Base-by-base conservation (phyloP, 2,329 filamentous ascomycete species). In the Paracamarosporium sp. region DNA sequence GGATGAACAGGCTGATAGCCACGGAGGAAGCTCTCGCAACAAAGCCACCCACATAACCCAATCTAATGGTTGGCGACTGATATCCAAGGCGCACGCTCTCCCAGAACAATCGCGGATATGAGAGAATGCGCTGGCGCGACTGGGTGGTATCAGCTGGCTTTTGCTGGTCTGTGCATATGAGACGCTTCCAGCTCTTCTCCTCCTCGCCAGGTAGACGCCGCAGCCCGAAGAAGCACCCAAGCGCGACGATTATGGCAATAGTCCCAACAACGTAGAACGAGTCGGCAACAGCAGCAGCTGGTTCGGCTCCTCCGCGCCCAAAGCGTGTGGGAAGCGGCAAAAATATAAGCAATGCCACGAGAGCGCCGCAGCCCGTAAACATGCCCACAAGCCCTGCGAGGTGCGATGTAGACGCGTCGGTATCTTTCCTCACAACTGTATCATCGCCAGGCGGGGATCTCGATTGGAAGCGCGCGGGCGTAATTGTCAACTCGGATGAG, bases 21-120 rank as follows among this genome's bases (percentile, higher is more conserved):
- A 99, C 95, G 0, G 93, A 97, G 0, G 93, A 97, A 7, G 95
- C 93, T 55, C 95, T 88, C 9, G 93, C 94, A 2, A 99, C 94
- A 69, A 98, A 97, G 1, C 95, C 95, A 61, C 94, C 95, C 0
- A 98, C 80, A 70, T 98, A 99, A 27, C 91, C 94, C 0, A 98
- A 83, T 17, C 88, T 89, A 60, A 99, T 96, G 65, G 90, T 86
- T 9, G 87, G 83, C 71, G 96, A 91, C 8, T 82, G 87, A 67
- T 92, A 87, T 13, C 90, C 93, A 11, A 96, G 83, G 6, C 70
- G 66, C 9, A 82, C 53, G 35, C 80, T 77, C 25, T 78, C 71
- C 25, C 71, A 67, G 44, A 82, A 76, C 13, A 82, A 70, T 5
- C 69, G 68, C 1, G 77, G 70, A 56, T 81, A 87, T 66, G 66